Base-by-base conservation (phyloP, 169 alveolate genomes). In the Neospora caninum region DNA sequence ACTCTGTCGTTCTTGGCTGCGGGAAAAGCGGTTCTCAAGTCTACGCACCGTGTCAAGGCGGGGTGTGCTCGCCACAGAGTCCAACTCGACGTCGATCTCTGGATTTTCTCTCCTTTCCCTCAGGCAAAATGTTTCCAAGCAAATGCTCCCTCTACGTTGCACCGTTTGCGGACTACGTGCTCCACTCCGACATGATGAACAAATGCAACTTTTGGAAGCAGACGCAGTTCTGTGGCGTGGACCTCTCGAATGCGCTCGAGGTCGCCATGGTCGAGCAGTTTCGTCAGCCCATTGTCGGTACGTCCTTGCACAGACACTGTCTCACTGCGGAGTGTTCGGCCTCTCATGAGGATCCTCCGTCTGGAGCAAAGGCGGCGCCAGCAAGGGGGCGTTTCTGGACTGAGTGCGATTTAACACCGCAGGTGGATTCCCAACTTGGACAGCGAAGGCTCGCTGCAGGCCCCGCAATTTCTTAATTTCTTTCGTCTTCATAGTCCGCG, bases 281-380 rank as follows among this genome's bases (percentile, higher is more conserved):
- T 92, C 69, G 94, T n/a, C 97, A 95, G 93, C 97, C 97, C 73
- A 53, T 95, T 64, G 97, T 95, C 45, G 97, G 95, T 93, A 20
- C 36, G 95, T 53, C 43, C 82, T 78, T 78, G 13, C 83, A 18
- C 83, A 16, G 10, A 70, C 13, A 70, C 39, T 22, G 13, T 78
- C 45, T 34, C 87, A 4, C 45, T 78, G 58, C 9, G 18, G 18
- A 49, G 58, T 49, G 18, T 49, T 49, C 13, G 9, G 9, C 58
- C 58, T 49, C 58, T 49, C 58, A 22, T 49, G 20, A 70, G 83
- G 83, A 0, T 36, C 25, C 58, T 0, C 58, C 27, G 27, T 49
- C 58, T 49, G 58, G 0, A 49, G 58, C 9, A 49, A 22, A 49
- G 6, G 18, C 58, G 58, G 27, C 58, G 58, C 18, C 27, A 49